Conservation (phyloP, 2,329 filamentous ascomycete genomes). For the Fonsecaea monophora region DNA sequence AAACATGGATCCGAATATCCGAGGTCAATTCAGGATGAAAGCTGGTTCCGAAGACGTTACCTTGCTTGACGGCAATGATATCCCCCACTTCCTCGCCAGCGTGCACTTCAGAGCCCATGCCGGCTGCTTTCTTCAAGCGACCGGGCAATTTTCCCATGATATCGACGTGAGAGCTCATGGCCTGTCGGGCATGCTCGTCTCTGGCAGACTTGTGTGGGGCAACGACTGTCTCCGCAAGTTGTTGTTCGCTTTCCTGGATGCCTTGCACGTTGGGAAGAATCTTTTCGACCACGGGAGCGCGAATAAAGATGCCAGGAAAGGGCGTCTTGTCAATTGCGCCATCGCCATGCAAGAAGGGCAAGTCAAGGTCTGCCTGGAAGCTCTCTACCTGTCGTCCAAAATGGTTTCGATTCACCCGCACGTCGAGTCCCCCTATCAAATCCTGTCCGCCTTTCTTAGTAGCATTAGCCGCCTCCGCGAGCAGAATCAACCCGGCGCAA, state of each 20-base stretch:
- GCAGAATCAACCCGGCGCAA: constrained; percentile 89
- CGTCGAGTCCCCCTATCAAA: constrained; percentile 87
- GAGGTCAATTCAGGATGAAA: constrained; percentile 94
- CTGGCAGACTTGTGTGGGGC: constrained; percentile 62
- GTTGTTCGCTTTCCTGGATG: constrained; percentile 59
- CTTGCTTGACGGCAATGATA: constrained; percentile 87
- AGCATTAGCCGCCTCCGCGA: constrained; percentile 84
- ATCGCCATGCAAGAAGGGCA: constrained; percentile 68
- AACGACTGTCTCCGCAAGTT: constrained; percentile 59
- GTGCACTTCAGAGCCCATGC: constrained; percentile 50
- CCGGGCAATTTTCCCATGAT: constrained; percentile 65
- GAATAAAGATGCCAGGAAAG: constrained; percentile 89
- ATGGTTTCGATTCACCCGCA: constrained; percentile 90
- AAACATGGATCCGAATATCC: constrained; percentile 85
- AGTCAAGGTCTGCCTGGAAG: constrained; percentile 76
- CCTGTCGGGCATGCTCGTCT: constrained; percentile 53
- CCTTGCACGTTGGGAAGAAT: constrained; percentile 64
- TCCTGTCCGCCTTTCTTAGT: constrained; percentile 93
- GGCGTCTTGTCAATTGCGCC: constrained; percentile 45
- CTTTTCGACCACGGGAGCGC: constrained; percentile 90
- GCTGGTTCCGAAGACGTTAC: constrained; percentile 90
- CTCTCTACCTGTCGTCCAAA: constrained; percentile 93
- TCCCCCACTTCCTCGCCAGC: constrained; percentile 62
- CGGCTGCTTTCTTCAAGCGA: constrained; percentile 56
- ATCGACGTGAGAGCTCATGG: constrained; percentile 60